phyloP scores from a whole-genome alignment of 352 stramenopile genomes.

The Phytophthora fragariaefolia region DNA sequence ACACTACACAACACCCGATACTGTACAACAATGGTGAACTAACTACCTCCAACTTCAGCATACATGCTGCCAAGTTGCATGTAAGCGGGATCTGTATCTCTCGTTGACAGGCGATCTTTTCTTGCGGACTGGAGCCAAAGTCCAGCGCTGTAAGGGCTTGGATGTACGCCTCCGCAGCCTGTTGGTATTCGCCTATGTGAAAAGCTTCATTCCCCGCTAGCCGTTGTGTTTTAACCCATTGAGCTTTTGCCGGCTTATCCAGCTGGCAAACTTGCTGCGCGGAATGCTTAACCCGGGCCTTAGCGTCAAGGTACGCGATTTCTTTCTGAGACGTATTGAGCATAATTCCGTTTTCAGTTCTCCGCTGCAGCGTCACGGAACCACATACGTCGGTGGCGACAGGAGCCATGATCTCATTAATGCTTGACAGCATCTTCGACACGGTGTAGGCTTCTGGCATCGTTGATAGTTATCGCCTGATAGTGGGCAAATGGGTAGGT shows the following conservation, averaged over 20 bases:
- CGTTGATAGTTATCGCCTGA: neutral
- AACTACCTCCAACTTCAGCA: constrained; percentile 71
- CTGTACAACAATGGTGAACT: neutral
- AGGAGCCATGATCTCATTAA: constrained; percentile 82
- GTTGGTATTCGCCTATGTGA: constrained; percentile 40
- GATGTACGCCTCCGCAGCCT: constrained; percentile 72
- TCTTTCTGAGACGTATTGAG: constrained; percentile 77
- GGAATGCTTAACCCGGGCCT: constrained; percentile 78
- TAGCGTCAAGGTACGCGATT: constrained; percentile 78
- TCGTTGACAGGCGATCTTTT: constrained; percentile 53
- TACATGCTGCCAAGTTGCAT: constrained; percentile 80
- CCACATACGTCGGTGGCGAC: constrained; percentile 52
- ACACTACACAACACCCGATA: neutral
- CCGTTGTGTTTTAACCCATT: constrained; percentile 58
- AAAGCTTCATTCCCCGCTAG: constrained; percentile 66
- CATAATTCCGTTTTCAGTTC: constrained; percentile 81
- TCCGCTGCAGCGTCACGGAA: constrained; percentile 73
- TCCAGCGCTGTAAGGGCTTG: constrained; percentile 75
- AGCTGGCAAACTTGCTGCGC: constrained; percentile 58
- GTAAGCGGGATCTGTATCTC: constrained; percentile 72
- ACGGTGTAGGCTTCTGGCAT: constrained; percentile 80
- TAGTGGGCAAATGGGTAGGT: neutral
- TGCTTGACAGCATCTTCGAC: constrained; percentile 84
- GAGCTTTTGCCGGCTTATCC: constrained; percentile 38
- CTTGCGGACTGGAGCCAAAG: constrained; percentile 47